A percentile compares a stretch with the other conserved stretches of the same genome.
These are phyloP conservation scores for Malus sylvestris DNA, from an alignment of 306 rosid genomes.

Conservation along the genomic window DNA sequence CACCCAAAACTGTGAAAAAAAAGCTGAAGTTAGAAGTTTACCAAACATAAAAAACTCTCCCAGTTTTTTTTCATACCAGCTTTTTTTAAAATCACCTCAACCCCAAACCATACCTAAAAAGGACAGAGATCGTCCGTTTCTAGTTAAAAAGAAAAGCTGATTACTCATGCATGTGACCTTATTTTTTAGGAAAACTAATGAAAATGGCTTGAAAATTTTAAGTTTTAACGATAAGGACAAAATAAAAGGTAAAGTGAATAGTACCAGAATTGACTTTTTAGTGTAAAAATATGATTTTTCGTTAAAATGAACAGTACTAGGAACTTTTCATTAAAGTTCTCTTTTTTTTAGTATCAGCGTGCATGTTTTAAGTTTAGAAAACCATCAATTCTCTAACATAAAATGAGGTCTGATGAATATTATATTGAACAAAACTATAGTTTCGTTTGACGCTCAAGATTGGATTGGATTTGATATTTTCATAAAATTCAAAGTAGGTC, in stretches of 20 bases:
- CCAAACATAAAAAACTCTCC: too few species aligned
- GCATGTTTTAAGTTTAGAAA: background rate
- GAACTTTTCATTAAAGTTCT: background rate
- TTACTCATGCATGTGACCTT: background rate
- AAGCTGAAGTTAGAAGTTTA: too few species aligned
- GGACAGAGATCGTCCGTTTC: background rate
- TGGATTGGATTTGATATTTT: background rate
- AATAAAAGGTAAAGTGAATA: too few species aligned
- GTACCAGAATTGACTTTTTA: too few species aligned
- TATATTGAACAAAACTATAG: background rate
- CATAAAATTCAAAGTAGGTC: background rate
- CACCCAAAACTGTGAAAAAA: too few species aligned
- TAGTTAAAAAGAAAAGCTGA: background rate
- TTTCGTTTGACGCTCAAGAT: background rate
- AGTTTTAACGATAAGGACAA: too few species aligned
- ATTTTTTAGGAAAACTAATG: too few species aligned
- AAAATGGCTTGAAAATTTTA: too few species aligned
- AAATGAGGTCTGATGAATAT: background rate
- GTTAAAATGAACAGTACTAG: too few species aligned
- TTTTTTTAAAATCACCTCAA: too few species aligned
- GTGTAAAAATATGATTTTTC: too few species aligned
- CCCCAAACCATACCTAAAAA: background rate
- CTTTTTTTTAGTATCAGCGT: background rate
- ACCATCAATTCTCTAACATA: background rate
- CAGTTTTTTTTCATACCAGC: too few species aligned